Evolutionary conservation across 1,284 basidiomycete species (phyloP), one percentile per base, ranked within the genome.

Genomic region (Cystobasidium sp.): DNA sequence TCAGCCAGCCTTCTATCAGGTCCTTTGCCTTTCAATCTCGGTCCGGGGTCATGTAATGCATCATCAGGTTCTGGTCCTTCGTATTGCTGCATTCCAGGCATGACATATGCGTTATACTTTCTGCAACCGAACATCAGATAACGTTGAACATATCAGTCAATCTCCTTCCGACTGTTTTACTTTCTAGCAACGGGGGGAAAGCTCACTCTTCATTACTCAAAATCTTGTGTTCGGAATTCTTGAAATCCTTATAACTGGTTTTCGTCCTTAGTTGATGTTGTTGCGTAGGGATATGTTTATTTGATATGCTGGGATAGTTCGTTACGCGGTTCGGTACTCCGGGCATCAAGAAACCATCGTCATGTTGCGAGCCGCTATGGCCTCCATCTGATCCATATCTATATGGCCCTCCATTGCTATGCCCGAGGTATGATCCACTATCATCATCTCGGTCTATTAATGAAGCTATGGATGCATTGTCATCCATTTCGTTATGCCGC

Each of bases 41-140:
- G 69, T 3, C 69, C 69, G 43, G 69, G 69, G 55, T 71, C 69
- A 18, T 71, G 69, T 22, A 71, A 44, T 51, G 69, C 69, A 61
- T 71, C 69, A 39, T 71, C 69, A 55, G 58, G 31, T 63, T 71
- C 69, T 43, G 69, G 69, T 52, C 69, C 69, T 39, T 71, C 69
- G 31, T 63, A 71, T 41, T 63, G 69, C 47, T 24, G 41, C 24
- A 64, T 39, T 62, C 69, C 69, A 37, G 69, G 69, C 12, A 55
- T 8, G 24, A 71, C 37, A 39, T 71, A 71, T 46, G 69, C 69
- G 47, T 71, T 71, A 49, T 71, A 71, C 52, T 62, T 63, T 39
- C 68, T 71, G 58, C 16, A 10, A 7, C 16, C 9, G 12, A 24
- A n/a, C n/a, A n/a, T n/a, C n/a, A n/a, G n/a, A n/a, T n/a, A n/a